A percentile compares a stretch with the other conserved stretches of the same genome.
These are phyloP conservation scores for Candida freyschussii DNA, from an alignment of 1,139 yeast species.

Conservation along the genomic window DNA sequence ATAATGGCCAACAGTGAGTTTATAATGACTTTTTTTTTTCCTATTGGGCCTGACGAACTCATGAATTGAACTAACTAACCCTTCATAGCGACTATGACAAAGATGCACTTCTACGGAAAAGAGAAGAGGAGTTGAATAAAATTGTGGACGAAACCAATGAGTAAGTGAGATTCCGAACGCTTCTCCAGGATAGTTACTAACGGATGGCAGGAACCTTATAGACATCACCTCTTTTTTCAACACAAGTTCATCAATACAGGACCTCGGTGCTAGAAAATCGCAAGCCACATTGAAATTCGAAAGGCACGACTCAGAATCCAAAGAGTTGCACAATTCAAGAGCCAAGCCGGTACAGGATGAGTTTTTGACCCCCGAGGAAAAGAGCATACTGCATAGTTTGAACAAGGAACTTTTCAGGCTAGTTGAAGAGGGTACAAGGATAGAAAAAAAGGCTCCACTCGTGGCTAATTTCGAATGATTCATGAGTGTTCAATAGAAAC, in stretches of 20 bases:
- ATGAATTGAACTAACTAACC: conserved; percentile 1
- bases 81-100: conserved; percentile 24
- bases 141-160: conserved; percentile 37
- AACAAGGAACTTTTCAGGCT: conserved; percentile 10
- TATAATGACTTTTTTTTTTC: conserved; percentile 3
- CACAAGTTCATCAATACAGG: conserved; percentile 10
- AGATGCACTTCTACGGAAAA: conserved; percentile 27
- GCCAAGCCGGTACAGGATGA: conserved; percentile 13
- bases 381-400: conserved; percentile 10
- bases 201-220: conserved; percentile 17
- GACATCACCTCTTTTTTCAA: conserved; percentile 24
- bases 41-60: too few species aligned
- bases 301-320: conserved; percentile 1
- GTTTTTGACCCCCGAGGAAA: conserved; percentile 13
- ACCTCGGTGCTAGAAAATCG: conserved; percentile 10
- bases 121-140: conserved; percentile 33
- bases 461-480: conserved; percentile 17
- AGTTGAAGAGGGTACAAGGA: conserved; percentile 10
- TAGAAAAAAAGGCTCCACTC: conserved; percentile 17
- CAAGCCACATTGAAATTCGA: conserved; percentile 9
- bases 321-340: conserved; percentile 2
- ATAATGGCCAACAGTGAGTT: conserved; percentile 18
- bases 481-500: too few species aligned
- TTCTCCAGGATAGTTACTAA: conserved; percentile 4
- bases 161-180: conserved; percentile 8